phyloP scores from a whole-genome alignment of 179 eudicot genomes.

The Heliamphora pulchella region DNA sequence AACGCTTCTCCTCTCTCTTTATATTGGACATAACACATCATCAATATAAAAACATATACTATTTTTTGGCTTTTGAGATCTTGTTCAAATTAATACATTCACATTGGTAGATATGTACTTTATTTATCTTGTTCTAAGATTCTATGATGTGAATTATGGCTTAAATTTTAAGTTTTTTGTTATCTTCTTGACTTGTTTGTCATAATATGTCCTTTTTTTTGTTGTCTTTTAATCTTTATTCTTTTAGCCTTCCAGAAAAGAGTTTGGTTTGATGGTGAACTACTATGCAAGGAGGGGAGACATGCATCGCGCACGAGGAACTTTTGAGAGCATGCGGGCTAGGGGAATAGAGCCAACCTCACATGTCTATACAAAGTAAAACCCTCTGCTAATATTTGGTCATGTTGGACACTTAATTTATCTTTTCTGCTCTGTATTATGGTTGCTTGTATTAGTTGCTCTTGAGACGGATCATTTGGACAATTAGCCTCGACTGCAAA shows the following conservation, averaged over 20 bases:
- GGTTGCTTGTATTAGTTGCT: not conserved
- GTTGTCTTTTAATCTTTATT: slow-evolving; percentile 12
- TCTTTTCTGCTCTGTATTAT: not conserved
- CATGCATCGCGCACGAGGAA: slow-evolving; percentile 89
- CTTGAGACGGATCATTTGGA: not conserved
- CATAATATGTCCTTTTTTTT: slow-evolving; percentile 3
- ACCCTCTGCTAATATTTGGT: not conserved
- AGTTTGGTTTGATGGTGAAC: slow-evolving; percentile 82
- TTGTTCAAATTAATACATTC: not conserved
- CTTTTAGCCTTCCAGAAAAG: slow-evolving; percentile 90
- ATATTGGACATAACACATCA: not conserved
- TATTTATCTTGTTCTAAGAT: not conserved
- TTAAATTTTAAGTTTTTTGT: not conserved
- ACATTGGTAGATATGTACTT: not conserved
- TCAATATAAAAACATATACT: not conserved
- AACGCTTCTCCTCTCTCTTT: not conserved
- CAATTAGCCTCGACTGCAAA: not conserved
- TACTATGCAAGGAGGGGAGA: slow-evolving; percentile 92
- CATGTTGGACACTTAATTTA: not conserved
- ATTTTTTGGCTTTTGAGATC: not conserved
- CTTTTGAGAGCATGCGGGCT: slow-evolving; percentile 91
- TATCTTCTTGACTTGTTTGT: not conserved
- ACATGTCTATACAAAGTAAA: slow-evolving; percentile 79
- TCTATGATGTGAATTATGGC: not conserved
- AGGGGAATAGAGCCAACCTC: slow-evolving; percentile 89